A percentile compares a stretch with the other conserved stretches of the same genome.
Evolutionary conservation across 305 asterid genomes (phyloP).

Genomic region (Caryopteris hybrid): DNA sequence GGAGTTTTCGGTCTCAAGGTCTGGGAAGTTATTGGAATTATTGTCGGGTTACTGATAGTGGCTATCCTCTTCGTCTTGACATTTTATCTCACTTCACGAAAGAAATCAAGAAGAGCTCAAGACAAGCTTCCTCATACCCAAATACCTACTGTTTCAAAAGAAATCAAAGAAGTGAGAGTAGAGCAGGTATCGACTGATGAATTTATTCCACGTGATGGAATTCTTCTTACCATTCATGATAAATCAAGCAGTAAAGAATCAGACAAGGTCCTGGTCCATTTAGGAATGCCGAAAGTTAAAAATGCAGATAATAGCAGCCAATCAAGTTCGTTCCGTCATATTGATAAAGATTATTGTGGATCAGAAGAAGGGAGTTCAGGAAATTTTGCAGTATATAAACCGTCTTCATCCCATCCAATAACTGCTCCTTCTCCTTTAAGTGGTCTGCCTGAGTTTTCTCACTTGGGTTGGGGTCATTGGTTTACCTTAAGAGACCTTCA

Average conservation of each 20-base stretch:
- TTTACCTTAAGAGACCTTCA: conserved; percentile 82
- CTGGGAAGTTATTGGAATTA: conserved; percentile 76
- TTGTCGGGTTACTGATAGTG: conserved; percentile 62
- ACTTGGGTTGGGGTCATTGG: conserved; percentile 97
- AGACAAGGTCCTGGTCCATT: conserved; percentile 69
- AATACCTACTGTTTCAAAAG: conserved; percentile 72
- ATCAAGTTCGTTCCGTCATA: conserved; percentile 57
- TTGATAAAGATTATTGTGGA: conserved; percentile 48
- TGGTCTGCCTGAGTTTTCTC: conserved; percentile 85
- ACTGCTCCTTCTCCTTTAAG: conserved; percentile 77
- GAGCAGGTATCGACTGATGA: conserved; percentile 66
- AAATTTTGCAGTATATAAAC: conserved; percentile 39
- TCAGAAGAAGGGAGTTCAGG: conserved; percentile 77
- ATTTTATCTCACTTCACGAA: conserved; percentile 56
- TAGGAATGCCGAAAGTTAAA: conserved; percentile 55
- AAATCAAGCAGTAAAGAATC: conserved; percentile 66
- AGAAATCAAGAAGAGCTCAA: conserved; percentile 48
- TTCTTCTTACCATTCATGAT: conserved; percentile 74
- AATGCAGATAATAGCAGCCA: conserved; percentile 48
- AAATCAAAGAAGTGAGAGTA: conserved; percentile 83
- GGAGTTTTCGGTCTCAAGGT: conserved; percentile 64
- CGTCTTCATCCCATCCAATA: conserved; percentile 53
- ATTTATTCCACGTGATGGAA: conserved; percentile 63
- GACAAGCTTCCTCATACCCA: conserved; percentile 56
- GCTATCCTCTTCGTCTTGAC: conserved; percentile 54